A percentile compares a stretch with the other conserved stretches of the same genome.
Conservation (phyloP, 1,284 basidiomycete genomes). For the Pterula multifida region DNA sequence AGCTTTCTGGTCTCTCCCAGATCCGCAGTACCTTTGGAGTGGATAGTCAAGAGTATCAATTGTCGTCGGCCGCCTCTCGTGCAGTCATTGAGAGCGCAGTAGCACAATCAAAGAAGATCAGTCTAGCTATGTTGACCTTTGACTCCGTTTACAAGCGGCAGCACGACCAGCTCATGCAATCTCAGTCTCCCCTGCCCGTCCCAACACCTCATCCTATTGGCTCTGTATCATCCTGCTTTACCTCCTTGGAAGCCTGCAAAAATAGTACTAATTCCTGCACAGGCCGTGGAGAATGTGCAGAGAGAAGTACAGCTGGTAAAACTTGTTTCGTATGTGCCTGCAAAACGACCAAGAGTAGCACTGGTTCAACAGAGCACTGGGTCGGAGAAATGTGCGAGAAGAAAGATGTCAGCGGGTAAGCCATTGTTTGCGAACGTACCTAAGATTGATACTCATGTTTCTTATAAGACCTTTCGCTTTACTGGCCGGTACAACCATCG, state of each 20-base stretch:
- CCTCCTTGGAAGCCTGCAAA: conserved; percentile 38
- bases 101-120: conserved; percentile 23
- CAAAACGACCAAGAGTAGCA: conserved; percentile 31
- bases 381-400: conserved; percentile 64
- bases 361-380: conserved; percentile 46
- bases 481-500: conserved; percentile 53
- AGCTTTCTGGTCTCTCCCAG: conserved; percentile 36
- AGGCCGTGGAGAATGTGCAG: conserved; percentile 54
- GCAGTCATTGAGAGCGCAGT: conserved; percentile 29
- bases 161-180: conserved; percentile 24
- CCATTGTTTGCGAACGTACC: conserved; percentile 3
- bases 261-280: conserved; percentile 57
- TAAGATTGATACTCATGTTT: not conserved
- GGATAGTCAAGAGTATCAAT: conserved; percentile 40
- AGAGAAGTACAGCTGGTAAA: conserved; percentile 45
- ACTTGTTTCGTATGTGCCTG: conserved; percentile 70
- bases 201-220: conserved; percentile 43
- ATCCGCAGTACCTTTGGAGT: conserved; percentile 34
- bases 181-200: conserved; percentile 39
- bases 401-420: conserved; percentile 68
- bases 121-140: conserved; percentile 43
- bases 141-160: conserved; percentile 19
- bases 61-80: conserved; percentile 31
- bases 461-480: conserved; percentile 54
- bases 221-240: conserved; percentile 54